Percentiles rank a stretch among this genome's conserved stretches.
Conservation (phyloP, 1,139 yeast species). For the Barnettozyma hawaiiensis region DNA sequence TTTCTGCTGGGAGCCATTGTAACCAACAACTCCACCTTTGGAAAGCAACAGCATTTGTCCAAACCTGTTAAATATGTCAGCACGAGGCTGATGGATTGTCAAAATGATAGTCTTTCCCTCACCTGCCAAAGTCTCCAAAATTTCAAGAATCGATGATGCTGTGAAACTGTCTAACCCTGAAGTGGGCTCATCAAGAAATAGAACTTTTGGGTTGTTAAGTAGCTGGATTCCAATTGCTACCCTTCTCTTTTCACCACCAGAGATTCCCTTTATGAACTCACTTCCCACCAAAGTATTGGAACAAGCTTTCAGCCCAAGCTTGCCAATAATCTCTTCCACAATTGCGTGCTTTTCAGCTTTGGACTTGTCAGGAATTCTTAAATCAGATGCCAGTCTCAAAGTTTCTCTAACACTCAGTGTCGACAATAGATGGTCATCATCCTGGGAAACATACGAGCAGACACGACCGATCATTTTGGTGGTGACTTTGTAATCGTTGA, state of each 20-base stretch:
- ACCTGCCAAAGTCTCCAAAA: conserved; percentile 53
- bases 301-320: conserved; percentile 71
- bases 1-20: conserved; percentile 44
- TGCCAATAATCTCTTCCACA: conserved; percentile 52
- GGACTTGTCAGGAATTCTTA: conserved; percentile 42
- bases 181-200: conserved; percentile 82
- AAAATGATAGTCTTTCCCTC: conserved; percentile 68
- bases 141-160: conserved; percentile 60
- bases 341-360: conserved; percentile 28
- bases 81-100: conserved; percentile 84
- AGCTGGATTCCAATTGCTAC: conserved; percentile 79
- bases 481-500: conserved; percentile 40
- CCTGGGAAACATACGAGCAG: conserved; percentile 76
- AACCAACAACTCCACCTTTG: conserved; percentile 60
- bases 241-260: conserved; percentile 84
- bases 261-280: conserved; percentile 67
- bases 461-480: conserved; percentile 45
- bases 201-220: conserved; percentile 63
- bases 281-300: conserved; percentile 74
- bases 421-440: conserved; percentile 66
- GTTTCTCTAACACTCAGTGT: conserved; percentile 77
- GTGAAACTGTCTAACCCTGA: conserved; percentile 84
- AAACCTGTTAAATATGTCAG: conserved; percentile 57
- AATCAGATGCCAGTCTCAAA: conserved; percentile 60
- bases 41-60: conserved; percentile 66